Base-by-base conservation (phyloP, 352 stramenopile genomes). In the Pythium coloratum region DNA sequence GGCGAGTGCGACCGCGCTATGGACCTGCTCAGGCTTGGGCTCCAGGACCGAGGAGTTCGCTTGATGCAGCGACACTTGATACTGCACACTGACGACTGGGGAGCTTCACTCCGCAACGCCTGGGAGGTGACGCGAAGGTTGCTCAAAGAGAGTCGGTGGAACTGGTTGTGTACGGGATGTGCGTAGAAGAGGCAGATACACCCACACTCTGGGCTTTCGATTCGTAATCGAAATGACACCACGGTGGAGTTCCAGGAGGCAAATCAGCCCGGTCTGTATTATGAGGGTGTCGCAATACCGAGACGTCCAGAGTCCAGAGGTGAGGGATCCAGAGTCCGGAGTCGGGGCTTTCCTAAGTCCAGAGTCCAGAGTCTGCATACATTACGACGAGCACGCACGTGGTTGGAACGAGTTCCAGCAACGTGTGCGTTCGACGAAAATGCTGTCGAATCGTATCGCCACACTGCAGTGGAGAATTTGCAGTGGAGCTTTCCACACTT, bases 61-160 rank as follows among this genome's bases (percentile, higher is more conserved):
- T 49, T 49, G 40, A 49, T 49, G 13, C 14, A 49, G 16, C 40
- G n/a, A 24, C 3, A 53, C 20, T 28, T 32, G 33, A 6, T 9
- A 38, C 5, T 38, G 33, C 9, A 9, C 33, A 10, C 5, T 38
- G 1, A 38, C 20, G 20, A 24, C 20, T 24, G 20, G 20, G 33
- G 36, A 44, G 36, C 36, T 44, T 44, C 36, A 38, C 36, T 24
- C 12, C 10, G 3, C 2, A 47, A 16, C 18, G n/a, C 16, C 34
- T 49, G 54, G 40, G 56, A 36, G 64, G 40, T 20, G 46, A 53
- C 7, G 44, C 65, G 51, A 67, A 71, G 53, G 66, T 72, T 72
- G 66, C 66, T 8, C 32, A 72, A 72, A 72, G 66, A 72, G 66
- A 72, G 66, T 72, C 66, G 66, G 66, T 72, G 66, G 42, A 64